These are phyloP conservation scores for Clarkia xantiana DNA, from an alignment of 345 rosid genomes.

Conservation along the genomic window DNA sequence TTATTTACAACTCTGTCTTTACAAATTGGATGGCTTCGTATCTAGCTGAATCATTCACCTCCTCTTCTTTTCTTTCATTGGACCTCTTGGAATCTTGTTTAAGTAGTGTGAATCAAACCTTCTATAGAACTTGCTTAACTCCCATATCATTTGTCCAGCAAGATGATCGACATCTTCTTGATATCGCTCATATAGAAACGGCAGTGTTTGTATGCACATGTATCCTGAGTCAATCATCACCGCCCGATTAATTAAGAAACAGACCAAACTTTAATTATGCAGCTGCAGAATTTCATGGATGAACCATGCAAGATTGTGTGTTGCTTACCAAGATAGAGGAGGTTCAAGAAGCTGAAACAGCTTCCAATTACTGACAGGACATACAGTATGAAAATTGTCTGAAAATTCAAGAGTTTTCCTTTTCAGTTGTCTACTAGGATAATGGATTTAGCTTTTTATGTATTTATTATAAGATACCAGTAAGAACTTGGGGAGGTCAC, in stretches of 20 bases:
- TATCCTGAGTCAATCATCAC: slow-evolving; percentile 7
- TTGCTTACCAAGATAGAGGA: slow-evolving; percentile 53
- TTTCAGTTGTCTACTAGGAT: not conserved
- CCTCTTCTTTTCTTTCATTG: slow-evolving; percentile 43
- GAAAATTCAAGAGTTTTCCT: not conserved
- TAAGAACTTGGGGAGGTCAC: slow-evolving; percentile 41
- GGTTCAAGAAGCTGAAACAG: slow-evolving; percentile 59
- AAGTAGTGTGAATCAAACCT: slow-evolving; percentile 44
- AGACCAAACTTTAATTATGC: too few relatives aligned
- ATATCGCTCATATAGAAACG: slow-evolving; percentile 45
- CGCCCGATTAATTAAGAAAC: too few relatives aligned
- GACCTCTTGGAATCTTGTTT: slow-evolving; percentile 72
- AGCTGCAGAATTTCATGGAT: too few relatives aligned
- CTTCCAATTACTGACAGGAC: slow-evolving; percentile 57
- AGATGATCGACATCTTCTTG: slow-evolving; percentile 49
- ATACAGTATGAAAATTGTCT: slow-evolving; percentile 29
- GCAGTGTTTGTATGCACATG: slow-evolving; percentile 43
- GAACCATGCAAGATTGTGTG: too few relatives aligned
- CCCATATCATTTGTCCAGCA: slow-evolving; percentile 18
- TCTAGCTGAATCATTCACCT: slow-evolving; percentile 17
- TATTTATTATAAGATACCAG: too few relatives aligned
- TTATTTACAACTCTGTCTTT: too few relatives aligned
- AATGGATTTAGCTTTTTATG: too few relatives aligned
- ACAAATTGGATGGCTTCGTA: too few relatives aligned
- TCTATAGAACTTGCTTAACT: slow-evolving; percentile 27